Evolutionary conservation across 2,329 filamentous ascomycete species (phyloP).

Genomic region (Scleromitrula shiraiana): DNA sequence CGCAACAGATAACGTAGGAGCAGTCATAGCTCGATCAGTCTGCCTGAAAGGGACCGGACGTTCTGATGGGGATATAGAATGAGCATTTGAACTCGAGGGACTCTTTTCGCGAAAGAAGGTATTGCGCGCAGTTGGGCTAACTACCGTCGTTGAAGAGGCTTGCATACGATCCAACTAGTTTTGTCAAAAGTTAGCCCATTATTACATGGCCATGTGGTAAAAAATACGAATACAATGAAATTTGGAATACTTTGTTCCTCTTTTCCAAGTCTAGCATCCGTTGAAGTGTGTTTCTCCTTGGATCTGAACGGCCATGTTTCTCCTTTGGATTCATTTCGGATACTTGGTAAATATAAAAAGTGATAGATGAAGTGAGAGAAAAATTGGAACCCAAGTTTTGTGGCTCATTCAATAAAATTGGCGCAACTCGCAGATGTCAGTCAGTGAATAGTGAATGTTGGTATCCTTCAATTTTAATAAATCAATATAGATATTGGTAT

Average conservation of each 20-base stretch:
- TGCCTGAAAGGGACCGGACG: slow-evolving; percentile 5
- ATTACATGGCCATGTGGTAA: slow-evolving; percentile 18
- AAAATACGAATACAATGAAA: not conserved
- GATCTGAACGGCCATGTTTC: slow-evolving; percentile 9
- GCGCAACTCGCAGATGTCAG: no score
- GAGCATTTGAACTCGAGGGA: slow-evolving; percentile 9
- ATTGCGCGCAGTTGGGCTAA: not conserved
- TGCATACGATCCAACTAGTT: slow-evolving; percentile 34
- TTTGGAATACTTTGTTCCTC: slow-evolving; percentile 44
- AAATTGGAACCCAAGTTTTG: not conserved
- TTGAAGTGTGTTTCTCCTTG: slow-evolving; percentile 34
- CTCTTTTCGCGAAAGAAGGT: slow-evolving; percentile 4
- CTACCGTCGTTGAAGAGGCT: slow-evolving; percentile 11
- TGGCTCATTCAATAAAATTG: no score
- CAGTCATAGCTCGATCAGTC: slow-evolving; percentile 19
- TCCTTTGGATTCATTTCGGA: slow-evolving; percentile 14
- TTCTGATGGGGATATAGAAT: slow-evolving; percentile 9
- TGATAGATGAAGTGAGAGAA: slow-evolving; percentile 1
- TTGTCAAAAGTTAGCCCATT: slow-evolving; percentile 27
- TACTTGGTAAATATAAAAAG: not conserved
- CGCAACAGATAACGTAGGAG: slow-evolving; percentile 16
- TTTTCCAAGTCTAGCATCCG: slow-evolving; percentile 54
- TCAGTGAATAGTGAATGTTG: not conserved
- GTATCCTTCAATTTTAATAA: no score
- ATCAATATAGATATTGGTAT: no score